Base-by-base conservation (phyloP, 2,329 filamentous ascomycete genomes). In the Trichoderma oligosporum region DNA sequence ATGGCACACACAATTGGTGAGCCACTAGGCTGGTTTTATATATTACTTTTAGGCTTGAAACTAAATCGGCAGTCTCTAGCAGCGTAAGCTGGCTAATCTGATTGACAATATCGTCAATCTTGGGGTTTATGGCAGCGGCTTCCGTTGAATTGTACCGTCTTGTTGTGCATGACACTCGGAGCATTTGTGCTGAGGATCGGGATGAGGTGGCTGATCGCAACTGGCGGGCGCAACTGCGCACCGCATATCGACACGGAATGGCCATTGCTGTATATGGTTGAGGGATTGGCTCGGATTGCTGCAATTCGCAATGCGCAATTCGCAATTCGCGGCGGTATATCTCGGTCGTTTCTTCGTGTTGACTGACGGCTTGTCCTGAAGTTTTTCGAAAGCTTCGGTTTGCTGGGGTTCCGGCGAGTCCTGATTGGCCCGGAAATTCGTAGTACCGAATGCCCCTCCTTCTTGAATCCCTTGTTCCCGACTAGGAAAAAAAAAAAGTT, bases 31-130 rank as follows among this genome's bases (percentile, higher is more conserved):
- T 36, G n/a, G 22, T 11, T 18, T 14, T 16, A 22, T 12, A 9
- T 38, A n/a, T 54, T 54, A 97, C 94, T 89, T 99, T 99, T 72
- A 99, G 80, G 75, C 86, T 91, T 55, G 92, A 86, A 55, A 99
- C 94, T 60, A 99, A 81, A 73, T 97, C 94, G 58, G 95, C 93
- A 36, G 94, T 99, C 83, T 99, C 95, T 68, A 99, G 79, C 59
- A 99, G 82, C 42, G 92, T 99, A 83, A 99, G 87, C 83, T 94
- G 87, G 77, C 93, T 96, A 75, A 99, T 99, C 77, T 99, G 92
- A 74, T 99, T 92, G 70, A 99, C 94, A 70, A 99, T 99, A 60
- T 83, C 84, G 66, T 86, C 76, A 68, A 99, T 96, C 83, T 99
- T 99, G 62, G 94, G 91, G 77, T 89, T 96, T 61, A 79, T 75